phyloP scores from a whole-genome alignment of 2,329 filamentous ascomycete genomes.

The Ophiostoma himal-ulmi region DNA sequence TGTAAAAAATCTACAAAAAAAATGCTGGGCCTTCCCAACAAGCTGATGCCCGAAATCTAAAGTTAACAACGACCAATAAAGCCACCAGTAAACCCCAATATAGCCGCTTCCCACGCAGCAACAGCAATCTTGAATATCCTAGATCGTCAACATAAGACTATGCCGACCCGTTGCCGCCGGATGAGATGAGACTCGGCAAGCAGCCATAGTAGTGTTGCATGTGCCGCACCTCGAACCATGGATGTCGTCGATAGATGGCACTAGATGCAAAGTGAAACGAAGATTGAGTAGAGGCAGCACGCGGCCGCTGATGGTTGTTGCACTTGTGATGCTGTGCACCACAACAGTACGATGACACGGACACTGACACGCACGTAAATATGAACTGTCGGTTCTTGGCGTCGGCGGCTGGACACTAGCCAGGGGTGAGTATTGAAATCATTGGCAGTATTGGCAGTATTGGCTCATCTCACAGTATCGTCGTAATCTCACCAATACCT shows the following conservation, averaged over 20 bases:
- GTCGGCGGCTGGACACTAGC: neutral
- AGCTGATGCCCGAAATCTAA: too few species aligned
- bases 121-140: neutral
- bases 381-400: neutral
- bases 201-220: neutral
- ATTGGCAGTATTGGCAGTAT: neutral
- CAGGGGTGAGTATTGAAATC: neutral
- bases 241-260: neutral
- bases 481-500: too few species aligned
- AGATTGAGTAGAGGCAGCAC: neutral
- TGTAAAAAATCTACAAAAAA: too few species aligned
- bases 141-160: neutral
- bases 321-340: neutral
- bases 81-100: too few species aligned
- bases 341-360: neutral
- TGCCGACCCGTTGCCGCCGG: neutral
- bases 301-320: neutral
- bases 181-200: constrained; percentile 8
- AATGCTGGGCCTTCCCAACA: too few species aligned
- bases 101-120: neutral
- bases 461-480: neutral
- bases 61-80: too few species aligned
- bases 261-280: neutral
- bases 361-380: neutral
- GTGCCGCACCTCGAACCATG: neutral